Evolutionary conservation across 179 eudicot genomes (phyloP).

Genomic region (Silene coronaria): DNA sequence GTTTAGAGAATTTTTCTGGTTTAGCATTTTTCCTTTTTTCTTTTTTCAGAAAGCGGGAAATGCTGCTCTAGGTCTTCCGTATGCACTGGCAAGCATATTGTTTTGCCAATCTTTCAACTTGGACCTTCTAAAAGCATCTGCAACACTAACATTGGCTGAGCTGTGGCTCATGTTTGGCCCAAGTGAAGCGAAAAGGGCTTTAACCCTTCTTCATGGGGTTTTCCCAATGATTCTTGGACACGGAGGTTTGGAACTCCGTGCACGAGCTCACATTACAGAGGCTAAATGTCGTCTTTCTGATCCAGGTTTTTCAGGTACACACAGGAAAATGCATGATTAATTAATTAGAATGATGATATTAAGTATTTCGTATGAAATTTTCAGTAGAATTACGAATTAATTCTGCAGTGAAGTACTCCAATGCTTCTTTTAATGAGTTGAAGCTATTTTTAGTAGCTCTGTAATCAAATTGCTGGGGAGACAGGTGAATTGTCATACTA

Average conservation of each 20-base stretch:
- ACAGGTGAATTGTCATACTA: no score
- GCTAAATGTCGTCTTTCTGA: constrained; percentile 86
- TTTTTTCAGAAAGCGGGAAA: constrained; percentile 77
- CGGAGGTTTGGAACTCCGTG: constrained; percentile 90
- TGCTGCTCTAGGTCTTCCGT: constrained; percentile 84
- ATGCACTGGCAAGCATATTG: constrained; percentile 86
- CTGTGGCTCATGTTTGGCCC: constrained; percentile 87
- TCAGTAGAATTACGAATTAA: no score
- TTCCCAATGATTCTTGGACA: constrained; percentile 89
- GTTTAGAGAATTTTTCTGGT: not conserved
- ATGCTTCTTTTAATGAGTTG: no score
- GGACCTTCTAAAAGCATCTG: constrained; percentile 97
- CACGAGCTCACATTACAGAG: constrained; percentile 80
- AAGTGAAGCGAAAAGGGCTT: constrained; percentile 68
- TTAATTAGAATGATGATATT: no score
- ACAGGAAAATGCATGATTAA: no score
- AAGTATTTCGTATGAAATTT: no score
- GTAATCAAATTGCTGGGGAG: no score
- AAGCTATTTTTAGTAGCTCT: no score
- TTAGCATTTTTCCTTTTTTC: not conserved
- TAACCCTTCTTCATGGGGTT: constrained; percentile 60
- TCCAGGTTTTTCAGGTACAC: constrained; percentile 67
- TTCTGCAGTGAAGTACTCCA: no score
- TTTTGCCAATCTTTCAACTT: constrained; percentile 86
- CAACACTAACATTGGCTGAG: constrained; percentile 74